Conservation (phyloP, 306 rosid genomes). For the Dalbergia cultrata region DNA sequence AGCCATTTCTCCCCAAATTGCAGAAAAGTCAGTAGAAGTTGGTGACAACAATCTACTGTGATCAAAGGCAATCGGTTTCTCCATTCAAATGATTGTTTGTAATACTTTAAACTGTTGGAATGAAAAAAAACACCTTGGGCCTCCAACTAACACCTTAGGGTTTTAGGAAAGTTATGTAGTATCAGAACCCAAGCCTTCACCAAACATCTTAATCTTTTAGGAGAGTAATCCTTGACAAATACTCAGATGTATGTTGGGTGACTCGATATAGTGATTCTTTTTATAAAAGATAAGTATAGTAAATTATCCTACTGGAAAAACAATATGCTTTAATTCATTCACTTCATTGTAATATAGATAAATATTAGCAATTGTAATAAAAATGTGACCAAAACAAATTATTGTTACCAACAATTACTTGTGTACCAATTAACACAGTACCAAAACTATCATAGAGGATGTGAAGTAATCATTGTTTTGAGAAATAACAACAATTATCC, state of each 20-base stretch:
- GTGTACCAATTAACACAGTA: background rate
- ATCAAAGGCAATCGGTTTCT: conserved; percentile 15
- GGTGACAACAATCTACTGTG: conserved; percentile 6
- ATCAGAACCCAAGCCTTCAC: background rate
- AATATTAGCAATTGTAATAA: background rate
- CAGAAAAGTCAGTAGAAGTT: background rate
- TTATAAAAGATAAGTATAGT: background rate
- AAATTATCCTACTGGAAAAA: background rate
- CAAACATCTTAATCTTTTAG: background rate
- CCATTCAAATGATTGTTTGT: background rate
- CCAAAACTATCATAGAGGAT: background rate
- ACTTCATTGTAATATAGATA: background rate
- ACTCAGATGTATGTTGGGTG: background rate
- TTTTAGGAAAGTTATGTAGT: background rate
- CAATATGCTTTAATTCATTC: background rate
- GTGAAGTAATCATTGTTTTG: background rate
- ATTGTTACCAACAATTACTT: background rate
- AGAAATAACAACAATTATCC: background rate
- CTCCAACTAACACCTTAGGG: background rate
- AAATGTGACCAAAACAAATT: background rate
- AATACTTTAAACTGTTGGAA: background rate
- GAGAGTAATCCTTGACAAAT: background rate
- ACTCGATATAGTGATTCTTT: no score
- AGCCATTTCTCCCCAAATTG: conserved; percentile 18
- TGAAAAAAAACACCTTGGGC: background rate